Percentiles rank a stretch among this genome's conserved stretches.
These are phyloP conservation scores for Corymbia citriodora DNA, from an alignment of 441 rosid genomes.

Conservation along the genomic window DNA sequence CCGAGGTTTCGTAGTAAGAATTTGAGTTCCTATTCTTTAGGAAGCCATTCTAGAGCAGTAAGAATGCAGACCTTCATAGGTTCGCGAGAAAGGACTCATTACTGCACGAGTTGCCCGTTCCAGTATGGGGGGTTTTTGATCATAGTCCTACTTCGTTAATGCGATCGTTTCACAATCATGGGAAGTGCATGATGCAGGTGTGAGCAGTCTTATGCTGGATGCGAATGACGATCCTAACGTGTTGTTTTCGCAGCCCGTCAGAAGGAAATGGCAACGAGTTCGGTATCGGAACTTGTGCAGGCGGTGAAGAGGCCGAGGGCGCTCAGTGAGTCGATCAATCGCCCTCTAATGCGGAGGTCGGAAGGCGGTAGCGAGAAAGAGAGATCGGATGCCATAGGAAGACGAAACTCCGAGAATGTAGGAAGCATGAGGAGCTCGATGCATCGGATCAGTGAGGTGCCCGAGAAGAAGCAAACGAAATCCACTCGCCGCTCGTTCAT, in stretches of 20 bases:
- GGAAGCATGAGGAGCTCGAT: conserved; percentile 47
- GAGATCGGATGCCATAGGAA: conserved; percentile 24
- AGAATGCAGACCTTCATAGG: background rate
- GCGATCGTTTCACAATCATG: background rate
- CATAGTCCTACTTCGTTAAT: background rate
- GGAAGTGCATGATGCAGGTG: background rate
- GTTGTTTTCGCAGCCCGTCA: conserved; percentile 64
- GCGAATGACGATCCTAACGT: background rate
- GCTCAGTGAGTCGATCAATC: conserved; percentile 59
- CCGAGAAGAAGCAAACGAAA: conserved; percentile 65
- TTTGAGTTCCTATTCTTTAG: background rate
- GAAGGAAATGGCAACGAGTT: conserved; percentile 60
- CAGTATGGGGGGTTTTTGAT: background rate
- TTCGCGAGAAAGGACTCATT: background rate
- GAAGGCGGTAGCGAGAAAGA: conserved; percentile 42
- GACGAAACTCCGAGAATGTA: conserved; percentile 55
- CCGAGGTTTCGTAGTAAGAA: background rate
- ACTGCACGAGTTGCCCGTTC: background rate
- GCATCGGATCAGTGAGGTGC: conserved; percentile 73
- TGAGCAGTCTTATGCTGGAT: background rate
- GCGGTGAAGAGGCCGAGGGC: conserved; percentile 89
- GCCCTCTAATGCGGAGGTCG: conserved; percentile 47
- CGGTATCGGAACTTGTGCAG: conserved; percentile 80
- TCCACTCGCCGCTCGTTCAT: conserved; percentile 72
- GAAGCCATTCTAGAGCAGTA: background rate